Evolutionary conservation across 768 basidiomycete species (phyloP).

Genomic region (Tulasnella sp.): DNA sequence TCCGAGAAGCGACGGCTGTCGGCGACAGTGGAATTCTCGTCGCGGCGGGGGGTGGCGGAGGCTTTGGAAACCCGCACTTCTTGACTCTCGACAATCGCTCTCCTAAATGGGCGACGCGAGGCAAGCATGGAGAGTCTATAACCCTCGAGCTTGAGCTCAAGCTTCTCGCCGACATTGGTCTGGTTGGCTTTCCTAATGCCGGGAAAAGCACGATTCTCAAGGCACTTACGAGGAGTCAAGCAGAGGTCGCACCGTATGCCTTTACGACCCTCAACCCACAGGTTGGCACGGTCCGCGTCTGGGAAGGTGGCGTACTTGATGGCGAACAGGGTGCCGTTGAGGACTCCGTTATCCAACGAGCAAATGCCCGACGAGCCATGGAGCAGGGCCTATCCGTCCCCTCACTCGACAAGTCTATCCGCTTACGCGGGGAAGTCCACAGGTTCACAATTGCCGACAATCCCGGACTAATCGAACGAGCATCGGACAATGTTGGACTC

Average conservation of each 20-base stretch:
- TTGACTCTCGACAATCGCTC: slow-evolving; percentile 52
- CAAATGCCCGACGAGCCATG: slow-evolving; percentile 13
- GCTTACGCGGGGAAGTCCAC: slow-evolving; percentile 45
- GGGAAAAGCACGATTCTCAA: slow-evolving; percentile 86
- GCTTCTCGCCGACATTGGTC: slow-evolving; percentile 83
- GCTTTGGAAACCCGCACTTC: slow-evolving; percentile 84
- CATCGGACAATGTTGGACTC: slow-evolving; percentile 81
- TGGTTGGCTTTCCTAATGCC: slow-evolving; percentile 93
- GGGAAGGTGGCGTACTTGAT: slow-evolving; percentile 44
- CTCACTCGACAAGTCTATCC: neutral
- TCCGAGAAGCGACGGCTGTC: slow-evolving; percentile 25
- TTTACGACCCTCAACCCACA: slow-evolving; percentile 96
- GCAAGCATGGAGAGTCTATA: slow-evolving; percentile 59
- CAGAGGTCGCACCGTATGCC: slow-evolving; percentile 77
- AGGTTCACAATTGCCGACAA: slow-evolving; percentile 96
- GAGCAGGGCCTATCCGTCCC: slow-evolving; percentile 6
- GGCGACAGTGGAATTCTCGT: slow-evolving; percentile 39
- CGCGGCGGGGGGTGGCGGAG: slow-evolving; percentile 65
- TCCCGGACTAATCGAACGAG: slow-evolving; percentile 76
- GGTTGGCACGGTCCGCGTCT: slow-evolving; percentile 77
- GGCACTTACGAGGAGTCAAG: slow-evolving; percentile 75
- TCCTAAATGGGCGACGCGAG: slow-evolving; percentile 77
- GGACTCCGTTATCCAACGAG: slow-evolving; percentile 18
- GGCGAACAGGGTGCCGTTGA: slow-evolving; percentile 16
- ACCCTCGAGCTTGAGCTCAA: slow-evolving; percentile 87